Conservation (phyloP, 768 basidiomycete genomes). For the Pholiota microspora region DNA sequence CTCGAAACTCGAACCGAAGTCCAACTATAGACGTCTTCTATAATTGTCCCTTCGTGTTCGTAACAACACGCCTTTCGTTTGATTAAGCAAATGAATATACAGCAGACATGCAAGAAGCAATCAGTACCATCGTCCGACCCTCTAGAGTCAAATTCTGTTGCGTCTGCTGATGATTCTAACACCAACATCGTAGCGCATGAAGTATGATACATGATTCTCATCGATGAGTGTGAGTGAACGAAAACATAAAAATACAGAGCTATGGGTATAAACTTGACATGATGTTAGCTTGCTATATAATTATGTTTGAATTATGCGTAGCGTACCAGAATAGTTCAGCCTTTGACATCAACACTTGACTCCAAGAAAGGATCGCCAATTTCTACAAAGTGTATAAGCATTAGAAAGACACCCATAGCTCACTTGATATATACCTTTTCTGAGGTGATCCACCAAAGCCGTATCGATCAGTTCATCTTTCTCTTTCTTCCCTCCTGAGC, state of each 20-base stretch:
- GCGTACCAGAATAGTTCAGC: not conserved
- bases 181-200: no score
- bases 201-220: no score
- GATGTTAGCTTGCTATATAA: not conserved
- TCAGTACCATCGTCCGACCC: no score
- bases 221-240: no score
- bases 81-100: no score
- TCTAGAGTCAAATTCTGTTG: no score
- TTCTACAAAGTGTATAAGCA: slow-evolving; percentile 29
- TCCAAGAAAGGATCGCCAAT: slow-evolving; percentile 58
- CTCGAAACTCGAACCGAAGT: no score
- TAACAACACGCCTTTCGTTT: no score
- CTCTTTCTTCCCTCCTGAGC: slow-evolving; percentile 41
- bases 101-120: no score
- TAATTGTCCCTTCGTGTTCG: no score
- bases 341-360: slow-evolving; percentile 15
- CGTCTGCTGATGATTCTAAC: no score
- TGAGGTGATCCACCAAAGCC: slow-evolving; percentile 47
- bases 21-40: no score
- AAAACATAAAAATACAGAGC: slow-evolving; percentile 1
- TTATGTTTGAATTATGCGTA: not conserved
- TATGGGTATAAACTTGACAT: not conserved
- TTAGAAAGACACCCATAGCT: not conserved
- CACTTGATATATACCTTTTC: slow-evolving; percentile 42
- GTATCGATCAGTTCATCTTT: slow-evolving; percentile 56